Percentiles rank a stretch among this genome's conserved stretches.
These are phyloP conservation scores for Suaeda aralocaspica DNA, from an alignment of 148 eudicot species.

Conservation along the genomic window DNA sequence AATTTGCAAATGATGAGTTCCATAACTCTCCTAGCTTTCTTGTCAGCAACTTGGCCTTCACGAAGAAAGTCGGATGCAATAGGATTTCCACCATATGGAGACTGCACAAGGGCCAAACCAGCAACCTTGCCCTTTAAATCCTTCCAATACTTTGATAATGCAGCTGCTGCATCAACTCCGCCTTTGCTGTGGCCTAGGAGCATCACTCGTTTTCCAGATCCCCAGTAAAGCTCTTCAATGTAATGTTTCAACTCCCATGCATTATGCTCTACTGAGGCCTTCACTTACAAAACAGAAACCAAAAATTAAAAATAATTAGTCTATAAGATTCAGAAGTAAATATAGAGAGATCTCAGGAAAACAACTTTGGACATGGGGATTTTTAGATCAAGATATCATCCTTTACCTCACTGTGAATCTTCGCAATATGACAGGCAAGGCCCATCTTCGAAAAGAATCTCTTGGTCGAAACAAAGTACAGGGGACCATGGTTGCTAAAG, in stretches of 20 bases:
- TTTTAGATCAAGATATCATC: too few species aligned
- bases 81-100: conserved; percentile 93
- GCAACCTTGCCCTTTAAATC: conserved; percentile 71
- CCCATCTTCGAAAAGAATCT: conserved; percentile 89
- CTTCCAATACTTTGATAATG: conserved; percentile 66
- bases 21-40: conserved; percentile 67
- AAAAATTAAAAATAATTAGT: background rate
- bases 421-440: conserved; percentile 90
- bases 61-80: conserved; percentile 87
- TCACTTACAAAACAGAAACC: background rate
- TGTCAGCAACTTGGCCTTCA: conserved; percentile 81
- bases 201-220: conserved; percentile 87
- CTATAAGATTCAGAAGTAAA: background rate
- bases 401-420: conserved; percentile 89
- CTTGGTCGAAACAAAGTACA: conserved; percentile 83
- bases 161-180: conserved; percentile 96
- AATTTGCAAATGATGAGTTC: conserved; percentile 73
- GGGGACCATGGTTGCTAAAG: conserved; percentile 89
- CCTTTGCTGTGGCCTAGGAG: conserved; percentile 98
- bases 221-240: conserved; percentile 92
- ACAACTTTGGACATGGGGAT: too few species aligned
- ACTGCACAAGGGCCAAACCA: conserved; percentile 85
- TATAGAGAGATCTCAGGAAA: too few species aligned
- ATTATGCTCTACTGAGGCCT: conserved; percentile 95
- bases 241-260: conserved; percentile 78